Conservation (phyloP, 2,329 filamentous ascomycete species). For the Fusarium xyrophilum region DNA sequence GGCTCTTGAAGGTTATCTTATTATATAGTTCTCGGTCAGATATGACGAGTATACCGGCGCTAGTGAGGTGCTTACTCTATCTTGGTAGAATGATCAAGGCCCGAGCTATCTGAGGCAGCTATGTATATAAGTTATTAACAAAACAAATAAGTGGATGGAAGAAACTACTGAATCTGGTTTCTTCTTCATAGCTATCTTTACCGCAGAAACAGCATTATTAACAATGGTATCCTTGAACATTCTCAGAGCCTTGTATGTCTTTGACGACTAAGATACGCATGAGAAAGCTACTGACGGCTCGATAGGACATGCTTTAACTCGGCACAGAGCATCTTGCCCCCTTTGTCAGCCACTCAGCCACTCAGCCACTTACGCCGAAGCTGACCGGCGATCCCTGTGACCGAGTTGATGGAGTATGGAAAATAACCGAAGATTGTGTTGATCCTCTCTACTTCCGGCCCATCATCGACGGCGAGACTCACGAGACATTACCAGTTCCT, state of each 20-base stretch:
- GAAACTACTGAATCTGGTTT: neutral
- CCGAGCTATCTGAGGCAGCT: neutral
- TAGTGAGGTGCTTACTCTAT: neutral
- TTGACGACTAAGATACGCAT: accelerated
- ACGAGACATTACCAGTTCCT: accelerated
- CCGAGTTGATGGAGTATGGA: neutral
- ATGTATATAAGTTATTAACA: neutral
- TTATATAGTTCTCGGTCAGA: neutral
- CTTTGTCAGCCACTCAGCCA: accelerated
- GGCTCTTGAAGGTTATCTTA: neutral
- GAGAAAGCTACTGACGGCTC: accelerated
- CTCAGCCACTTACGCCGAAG: accelerated
- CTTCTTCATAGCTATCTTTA: no score
- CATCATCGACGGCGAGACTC: accelerated
- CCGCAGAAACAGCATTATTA: accelerated
- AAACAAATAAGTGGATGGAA: accelerated
- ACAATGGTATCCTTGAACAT: neutral
- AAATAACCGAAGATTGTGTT: neutral
- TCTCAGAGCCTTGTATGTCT: neutral
- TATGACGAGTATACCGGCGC: neutral
- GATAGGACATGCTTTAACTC: accelerated
- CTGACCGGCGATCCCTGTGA: neutral
- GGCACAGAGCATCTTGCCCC: neutral
- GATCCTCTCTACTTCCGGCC: neutral
- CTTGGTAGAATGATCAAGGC: accelerated